Percentiles rank a stretch among this genome's conserved stretches.
Evolutionary conservation across 768 basidiomycete genomes (phyloP).

Genomic region (Psilocybe tampanensis): DNA sequence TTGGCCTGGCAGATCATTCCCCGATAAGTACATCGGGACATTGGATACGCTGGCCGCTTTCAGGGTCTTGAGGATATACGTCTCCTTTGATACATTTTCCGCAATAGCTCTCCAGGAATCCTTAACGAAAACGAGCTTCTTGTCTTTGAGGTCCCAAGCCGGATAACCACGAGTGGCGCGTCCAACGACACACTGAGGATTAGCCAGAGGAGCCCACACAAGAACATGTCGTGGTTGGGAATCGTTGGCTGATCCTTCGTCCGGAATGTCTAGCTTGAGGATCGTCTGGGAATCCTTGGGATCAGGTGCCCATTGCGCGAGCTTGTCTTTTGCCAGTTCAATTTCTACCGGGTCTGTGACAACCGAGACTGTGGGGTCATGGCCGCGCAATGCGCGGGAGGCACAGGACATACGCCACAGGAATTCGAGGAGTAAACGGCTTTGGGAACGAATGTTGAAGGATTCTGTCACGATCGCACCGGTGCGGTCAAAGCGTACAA

Average conservation of each 20-base stretch:
- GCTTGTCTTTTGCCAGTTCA: background rate
- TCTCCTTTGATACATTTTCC: background rate
- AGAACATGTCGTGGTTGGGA: background rate
- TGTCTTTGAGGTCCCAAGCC: constrained; percentile 8
- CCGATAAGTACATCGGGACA: background rate
- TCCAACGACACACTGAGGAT: constrained; percentile 7
- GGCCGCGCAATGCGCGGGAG: background rate
- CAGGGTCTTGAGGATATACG: background rate
- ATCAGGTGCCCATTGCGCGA: background rate
- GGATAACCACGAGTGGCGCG: constrained; percentile 11
- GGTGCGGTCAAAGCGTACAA: background rate
- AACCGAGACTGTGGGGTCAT: background rate
- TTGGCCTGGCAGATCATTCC: background rate
- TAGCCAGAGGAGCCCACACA: background rate
- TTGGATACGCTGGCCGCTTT: background rate
- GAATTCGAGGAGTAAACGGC: background rate
- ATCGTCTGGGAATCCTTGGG: background rate
- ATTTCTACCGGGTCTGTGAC: background rate
- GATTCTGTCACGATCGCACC: background rate
- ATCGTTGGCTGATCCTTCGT: background rate
- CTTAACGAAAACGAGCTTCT: background rate
- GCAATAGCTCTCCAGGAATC: background rate
- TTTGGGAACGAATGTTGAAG: background rate
- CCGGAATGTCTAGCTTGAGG: background rate
- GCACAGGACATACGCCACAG: background rate